Conservation (phyloP, 352 stramenopile species). For the Pythium monospermum region DNA sequence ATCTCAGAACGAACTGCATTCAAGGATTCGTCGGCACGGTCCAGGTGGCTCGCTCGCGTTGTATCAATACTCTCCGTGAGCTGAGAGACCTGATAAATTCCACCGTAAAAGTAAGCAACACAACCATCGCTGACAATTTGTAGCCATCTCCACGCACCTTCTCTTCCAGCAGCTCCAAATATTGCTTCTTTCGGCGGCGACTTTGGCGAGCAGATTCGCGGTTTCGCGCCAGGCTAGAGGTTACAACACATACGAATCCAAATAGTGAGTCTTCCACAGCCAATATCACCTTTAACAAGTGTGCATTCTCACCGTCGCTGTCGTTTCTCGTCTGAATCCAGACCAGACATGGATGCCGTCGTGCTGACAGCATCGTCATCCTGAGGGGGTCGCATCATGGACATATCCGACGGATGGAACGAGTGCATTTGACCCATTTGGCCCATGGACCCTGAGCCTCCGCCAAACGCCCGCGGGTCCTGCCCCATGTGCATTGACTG, state of each 20-base stretch:
- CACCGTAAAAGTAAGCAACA: not conserved
- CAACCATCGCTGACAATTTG: not conserved
- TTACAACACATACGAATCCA: not conserved
- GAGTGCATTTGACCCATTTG: constrained; percentile 44
- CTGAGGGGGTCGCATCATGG: constrained; percentile 42
- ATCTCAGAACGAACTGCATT: constrained; percentile 76
- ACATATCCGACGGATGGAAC: constrained; percentile 48
- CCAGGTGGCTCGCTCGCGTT: constrained; percentile 70
- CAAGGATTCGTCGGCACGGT: constrained; percentile 68
- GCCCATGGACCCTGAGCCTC: constrained; percentile 3
- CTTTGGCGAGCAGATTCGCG: constrained; percentile 86
- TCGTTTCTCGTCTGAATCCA: constrained; percentile 75
- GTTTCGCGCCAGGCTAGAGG: constrained; percentile 60
- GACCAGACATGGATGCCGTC: constrained; percentile 24
- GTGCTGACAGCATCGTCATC: constrained; percentile 46
- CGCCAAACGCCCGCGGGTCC: constrained; percentile 19
- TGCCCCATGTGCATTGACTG: constrained; percentile 22
- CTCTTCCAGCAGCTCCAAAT: constrained; percentile 83
- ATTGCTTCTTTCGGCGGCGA: constrained; percentile 87
- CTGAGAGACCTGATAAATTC: constrained; percentile 58
- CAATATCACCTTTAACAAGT: not conserved
- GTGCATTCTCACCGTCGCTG: constrained; percentile 40
- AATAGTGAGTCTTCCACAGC: not conserved
- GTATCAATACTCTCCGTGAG: constrained; percentile 84
- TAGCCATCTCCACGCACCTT: too few species aligned